These are phyloP conservation scores for Leccinum cinnamomeum DNA, from an alignment of 1,284 basidiomycete genomes.

Conservation along the genomic window DNA sequence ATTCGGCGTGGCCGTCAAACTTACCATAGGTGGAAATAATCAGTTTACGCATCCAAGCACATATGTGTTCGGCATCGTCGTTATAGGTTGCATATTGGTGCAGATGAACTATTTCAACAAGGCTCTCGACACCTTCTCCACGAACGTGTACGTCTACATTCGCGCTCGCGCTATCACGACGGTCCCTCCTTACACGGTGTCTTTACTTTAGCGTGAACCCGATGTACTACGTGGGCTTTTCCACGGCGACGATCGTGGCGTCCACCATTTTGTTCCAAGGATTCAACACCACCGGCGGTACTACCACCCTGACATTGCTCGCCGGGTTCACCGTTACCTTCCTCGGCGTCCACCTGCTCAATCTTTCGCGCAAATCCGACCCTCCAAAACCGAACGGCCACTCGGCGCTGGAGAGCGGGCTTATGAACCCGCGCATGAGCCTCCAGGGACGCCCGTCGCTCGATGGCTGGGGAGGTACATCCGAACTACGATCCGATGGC, in stretches of 20 bases:
- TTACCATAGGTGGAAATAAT: conserved; percentile 93
- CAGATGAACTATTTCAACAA: conserved; percentile 99
- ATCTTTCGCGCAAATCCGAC: conserved; percentile 74
- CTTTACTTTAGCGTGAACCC: conserved; percentile 75
- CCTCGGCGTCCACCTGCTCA: conserved; percentile 89
- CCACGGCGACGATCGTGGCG: conserved; percentile 92
- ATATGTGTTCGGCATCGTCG: conserved; percentile 89
- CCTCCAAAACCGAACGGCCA: conserved; percentile 42
- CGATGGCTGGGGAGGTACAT: conserved; percentile 65
- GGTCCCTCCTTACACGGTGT: conserved; percentile 10
- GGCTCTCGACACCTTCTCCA: conserved; percentile 95
- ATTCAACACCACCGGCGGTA: conserved; percentile 86
- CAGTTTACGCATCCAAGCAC: conserved; percentile 95
- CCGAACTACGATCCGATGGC: conserved; percentile 35
- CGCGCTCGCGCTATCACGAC: not conserved
- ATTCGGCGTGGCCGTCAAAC: conserved; percentile 94
- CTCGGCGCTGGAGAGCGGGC: conserved; percentile 62
- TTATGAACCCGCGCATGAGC: conserved; percentile 75
- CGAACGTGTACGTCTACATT: conserved; percentile 80
- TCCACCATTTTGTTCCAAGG: conserved; percentile 97
- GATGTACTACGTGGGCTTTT: conserved; percentile 98
- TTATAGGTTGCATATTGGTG: conserved; percentile 85
- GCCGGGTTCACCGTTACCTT: conserved; percentile 90
- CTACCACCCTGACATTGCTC: conserved; percentile 82
- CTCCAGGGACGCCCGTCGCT: conserved; percentile 68